Evolutionary conservation across 345 rosid genomes (phyloP), one percentile per base, ranked within the genome.

Genomic region (Acer campestre): DNA sequence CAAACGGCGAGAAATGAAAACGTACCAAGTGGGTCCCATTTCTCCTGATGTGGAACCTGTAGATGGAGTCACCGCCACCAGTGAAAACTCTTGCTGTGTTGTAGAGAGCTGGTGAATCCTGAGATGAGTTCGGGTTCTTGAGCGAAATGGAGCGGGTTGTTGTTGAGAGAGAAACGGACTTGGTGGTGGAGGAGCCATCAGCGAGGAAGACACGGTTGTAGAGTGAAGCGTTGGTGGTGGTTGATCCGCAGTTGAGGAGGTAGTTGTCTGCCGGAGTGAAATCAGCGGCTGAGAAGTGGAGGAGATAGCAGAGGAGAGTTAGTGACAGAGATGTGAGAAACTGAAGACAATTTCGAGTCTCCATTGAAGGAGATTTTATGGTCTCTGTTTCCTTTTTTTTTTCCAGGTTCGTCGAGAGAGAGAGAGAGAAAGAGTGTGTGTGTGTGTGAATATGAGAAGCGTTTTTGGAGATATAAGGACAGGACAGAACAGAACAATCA

Each of bases 1-100:
- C 67, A 81, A 95, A 95, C 0, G 99, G 98, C 14, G 92, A 88
- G 90, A 95, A 93, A 85, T 95, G 99, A 75, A 93, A 86, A 77
- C 99, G 98, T 86, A 95, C 90, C 83, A 95, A 88, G 81, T 90
- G 97, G 75, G 88, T 83, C 66, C 89, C 86, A 5, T 87, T 89
- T 61, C 22, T 81, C 71, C 80, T 80, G 86, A 89, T 68, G 70
- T 16, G 61, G 82, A 95, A 78, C 85, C 69, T 86, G 74, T 91
- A 95, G 12, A 80, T 79, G 1, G 85, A 88, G 27, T 81, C 49
- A 46, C 49, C 49, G 2, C 49, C 49, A 10, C 49, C 49, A 10
- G 88, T 83, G 90, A 92, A 90, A 84, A 90, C 88, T 46, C 93
- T 85, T 5, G 91, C 97, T 1, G 98, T 84, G 49, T 70, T 82